Conservation (phyloP, 1,284 basidiomycete genomes). For the Pterulicium gracile region DNA sequence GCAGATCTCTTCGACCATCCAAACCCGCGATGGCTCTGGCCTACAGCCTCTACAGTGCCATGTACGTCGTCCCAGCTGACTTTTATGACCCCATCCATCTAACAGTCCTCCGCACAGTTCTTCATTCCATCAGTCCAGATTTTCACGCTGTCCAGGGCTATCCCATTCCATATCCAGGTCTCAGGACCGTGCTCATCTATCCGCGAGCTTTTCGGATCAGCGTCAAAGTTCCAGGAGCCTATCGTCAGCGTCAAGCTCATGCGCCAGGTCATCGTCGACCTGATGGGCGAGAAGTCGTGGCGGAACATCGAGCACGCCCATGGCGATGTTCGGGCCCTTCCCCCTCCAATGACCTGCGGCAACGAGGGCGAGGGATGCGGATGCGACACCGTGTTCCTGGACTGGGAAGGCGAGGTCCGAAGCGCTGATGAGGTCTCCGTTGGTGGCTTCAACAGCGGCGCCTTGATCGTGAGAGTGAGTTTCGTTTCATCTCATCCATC, state of each 20-base stretch:
- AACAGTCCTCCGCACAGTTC: conserved; percentile 11
- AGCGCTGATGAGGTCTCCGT: conserved; percentile 19
- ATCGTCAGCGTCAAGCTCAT: conserved; percentile 22
- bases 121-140: conserved; percentile 26
- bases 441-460: conserved; percentile 24
- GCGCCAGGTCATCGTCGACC: conserved; percentile 24
- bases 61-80: conserved; percentile 25
- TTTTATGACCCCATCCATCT: background rate
- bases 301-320: conserved; percentile 22
- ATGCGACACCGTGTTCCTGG: conserved; percentile 17
- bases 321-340: conserved; percentile 22
- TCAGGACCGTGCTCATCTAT: conserved; percentile 21
- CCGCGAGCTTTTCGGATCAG: conserved; percentile 20
- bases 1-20: conserved; percentile 25
- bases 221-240: conserved; percentile 10
- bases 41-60: conserved; percentile 29
- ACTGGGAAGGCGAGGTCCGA: conserved; percentile 31
- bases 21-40: conserved; percentile 15
- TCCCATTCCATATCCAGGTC: conserved; percentile 30
- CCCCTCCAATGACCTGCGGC: conserved; percentile 14
- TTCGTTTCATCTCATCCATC: conserved; percentile 1
- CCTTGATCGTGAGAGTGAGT: conserved; percentile 26
- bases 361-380: conserved; percentile 1
- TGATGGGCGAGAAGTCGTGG: conserved; percentile 21
- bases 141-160: conserved; percentile 21